Evolutionary conservation across 306 rosid species (phyloP).

Genomic region (Acacia crassicarpa): DNA sequence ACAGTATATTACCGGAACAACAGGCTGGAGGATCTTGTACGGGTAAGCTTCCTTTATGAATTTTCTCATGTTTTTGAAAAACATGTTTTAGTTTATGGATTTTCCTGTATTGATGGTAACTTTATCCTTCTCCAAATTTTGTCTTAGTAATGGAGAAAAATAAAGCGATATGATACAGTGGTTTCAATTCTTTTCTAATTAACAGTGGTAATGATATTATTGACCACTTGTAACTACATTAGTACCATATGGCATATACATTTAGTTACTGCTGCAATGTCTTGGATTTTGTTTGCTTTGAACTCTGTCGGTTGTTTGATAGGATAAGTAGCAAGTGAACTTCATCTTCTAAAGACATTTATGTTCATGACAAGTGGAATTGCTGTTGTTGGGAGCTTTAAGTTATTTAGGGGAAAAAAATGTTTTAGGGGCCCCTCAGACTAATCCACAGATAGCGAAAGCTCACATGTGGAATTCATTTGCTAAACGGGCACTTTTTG

Average conservation of each 20-base stretch:
- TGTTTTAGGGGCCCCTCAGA: background rate
- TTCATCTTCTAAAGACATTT: conserved; percentile 13
- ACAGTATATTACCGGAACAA: conserved; percentile 77
- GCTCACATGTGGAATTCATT: conserved; percentile 17
- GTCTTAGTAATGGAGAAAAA: background rate
- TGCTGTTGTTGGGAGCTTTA: background rate
- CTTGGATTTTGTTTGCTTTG: background rate
- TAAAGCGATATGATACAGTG: background rate
- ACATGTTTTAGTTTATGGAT: background rate
- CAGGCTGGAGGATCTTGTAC: conserved; percentile 62
- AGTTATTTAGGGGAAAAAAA: background rate
- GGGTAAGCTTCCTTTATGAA: conserved; percentile 46
- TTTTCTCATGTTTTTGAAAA: conserved; percentile 9
- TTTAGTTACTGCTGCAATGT: conserved; percentile 14
- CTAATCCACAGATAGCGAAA: background rate
- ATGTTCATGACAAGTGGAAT: conserved; percentile 8
- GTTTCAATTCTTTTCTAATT: background rate
- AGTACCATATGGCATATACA: conserved; percentile 14
- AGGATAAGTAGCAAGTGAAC: conserved; percentile 16
- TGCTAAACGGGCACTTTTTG: background rate
- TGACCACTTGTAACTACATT: background rate
- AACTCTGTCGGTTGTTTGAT: conserved; percentile 14
- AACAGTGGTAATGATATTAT: background rate
- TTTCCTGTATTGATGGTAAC: background rate
- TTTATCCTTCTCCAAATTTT: background rate